Percentiles rank a stretch among this genome's conserved stretches.
Evolutionary conservation across 768 basidiomycete species (phyloP).

Genomic region (Pholiota molesta): DNA sequence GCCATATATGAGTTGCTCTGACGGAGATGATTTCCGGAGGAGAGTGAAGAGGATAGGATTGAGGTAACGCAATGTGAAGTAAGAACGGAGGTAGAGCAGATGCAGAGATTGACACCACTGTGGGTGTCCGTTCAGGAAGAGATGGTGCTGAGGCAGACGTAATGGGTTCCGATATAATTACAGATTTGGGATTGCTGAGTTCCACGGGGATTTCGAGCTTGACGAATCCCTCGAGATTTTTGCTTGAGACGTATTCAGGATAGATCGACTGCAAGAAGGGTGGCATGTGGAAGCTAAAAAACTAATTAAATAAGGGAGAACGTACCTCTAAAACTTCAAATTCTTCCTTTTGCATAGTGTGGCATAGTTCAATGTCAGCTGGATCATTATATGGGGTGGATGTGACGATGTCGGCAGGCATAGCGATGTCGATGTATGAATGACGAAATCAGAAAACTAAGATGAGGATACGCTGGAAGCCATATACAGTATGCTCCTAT

Average conservation of each 20-base stretch:
- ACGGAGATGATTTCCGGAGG: conserved; percentile 61
- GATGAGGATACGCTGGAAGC: too few species aligned
- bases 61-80: conserved; percentile 55
- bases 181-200: conserved; percentile 43
- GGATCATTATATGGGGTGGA: not conserved
- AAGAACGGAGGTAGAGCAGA: conserved; percentile 66
- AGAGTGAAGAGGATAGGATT: conserved; percentile 52
- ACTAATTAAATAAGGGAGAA: not conserved
- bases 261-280: conserved; percentile 63
- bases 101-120: conserved; percentile 35
- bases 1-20: conserved; percentile 62
- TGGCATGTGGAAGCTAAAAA: not conserved
- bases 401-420: not conserved
- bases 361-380: conserved; percentile 28
- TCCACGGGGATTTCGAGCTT: conserved; percentile 72
- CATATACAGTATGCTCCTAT: too few species aligned
- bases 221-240: conserved; percentile 39
- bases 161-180: conserved; percentile 38
- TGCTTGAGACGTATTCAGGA: conserved; percentile 64
- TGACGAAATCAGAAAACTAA: not conserved
- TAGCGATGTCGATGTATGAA: conserved; percentile 1
- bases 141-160: not conserved
- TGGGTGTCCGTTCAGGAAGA: conserved; percentile 13
- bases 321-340: conserved; percentile 64
- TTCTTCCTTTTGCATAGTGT: conserved; percentile 54